These are phyloP conservation scores for Fraxinus angustifolia DNA, from an alignment of 305 asterid species.

Conservation along the genomic window DNA sequence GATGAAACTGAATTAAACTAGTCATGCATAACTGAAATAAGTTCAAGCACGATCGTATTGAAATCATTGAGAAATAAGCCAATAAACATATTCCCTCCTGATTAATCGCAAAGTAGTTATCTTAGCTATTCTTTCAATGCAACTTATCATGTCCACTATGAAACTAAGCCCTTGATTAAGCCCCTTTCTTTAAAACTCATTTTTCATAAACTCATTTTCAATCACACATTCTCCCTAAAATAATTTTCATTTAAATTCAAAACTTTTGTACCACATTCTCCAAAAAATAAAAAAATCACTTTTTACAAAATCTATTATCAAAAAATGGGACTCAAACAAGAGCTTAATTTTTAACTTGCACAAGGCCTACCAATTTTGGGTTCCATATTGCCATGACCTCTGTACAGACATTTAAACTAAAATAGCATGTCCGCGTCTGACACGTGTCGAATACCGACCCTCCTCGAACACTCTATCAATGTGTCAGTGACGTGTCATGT, in stretches of 20 bases:
- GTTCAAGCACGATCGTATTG: neutral
- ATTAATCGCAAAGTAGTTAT: neutral
- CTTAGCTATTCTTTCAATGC: neutral
- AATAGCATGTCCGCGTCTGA: neutral
- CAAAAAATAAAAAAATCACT: neutral
- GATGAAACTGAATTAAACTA: neutral
- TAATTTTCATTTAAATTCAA: neutral
- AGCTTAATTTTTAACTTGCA: neutral
- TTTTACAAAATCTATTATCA: neutral
- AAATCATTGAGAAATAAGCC: neutral
- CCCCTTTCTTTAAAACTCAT: neutral
- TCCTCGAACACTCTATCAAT: neutral
- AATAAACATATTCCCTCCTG: neutral
- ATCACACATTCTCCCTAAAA: neutral
- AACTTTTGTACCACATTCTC: neutral
- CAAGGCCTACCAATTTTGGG: neutral
- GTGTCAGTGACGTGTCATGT: neutral
- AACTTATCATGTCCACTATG: neutral
- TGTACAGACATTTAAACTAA: neutral
- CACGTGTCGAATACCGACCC: neutral
- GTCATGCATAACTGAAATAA: neutral
- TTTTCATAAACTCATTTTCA: neutral
- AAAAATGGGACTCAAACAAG: neutral
- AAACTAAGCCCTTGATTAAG: neutral
- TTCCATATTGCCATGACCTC: neutral